Evolutionary conservation across 768 basidiomycete species (phyloP), one percentile per base, ranked within the genome.

Genomic region (Pleurotus eryngii): DNA sequence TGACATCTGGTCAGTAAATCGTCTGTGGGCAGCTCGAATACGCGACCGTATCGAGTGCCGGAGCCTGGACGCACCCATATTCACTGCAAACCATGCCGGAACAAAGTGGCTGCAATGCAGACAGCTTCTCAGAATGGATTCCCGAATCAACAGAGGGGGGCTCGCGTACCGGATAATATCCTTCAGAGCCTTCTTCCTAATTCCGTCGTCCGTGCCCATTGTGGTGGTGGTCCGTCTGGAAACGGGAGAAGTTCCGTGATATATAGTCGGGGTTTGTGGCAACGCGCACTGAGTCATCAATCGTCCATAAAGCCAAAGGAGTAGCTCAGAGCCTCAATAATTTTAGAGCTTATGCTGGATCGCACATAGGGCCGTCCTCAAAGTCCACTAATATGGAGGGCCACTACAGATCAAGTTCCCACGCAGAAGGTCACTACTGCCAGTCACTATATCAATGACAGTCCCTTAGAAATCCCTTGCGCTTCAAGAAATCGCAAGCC

Each of bases 61-160:
- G 12, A 20, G n/a, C 42, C 42, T 22, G 42, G 17, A 61, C 64
- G 50, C 49, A 77, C 78, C 78, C 77, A 80, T 80, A 35, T 65
- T 74, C 26, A 71, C 70, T 39, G 77, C 74, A 60, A 76, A 80
- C 63, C 78, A 72, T 14, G 71, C 71, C 24, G 78, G 77, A 7
- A 74, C 70, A 46, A 77, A 75, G 49, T 69, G 69, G 46, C 77
- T 79, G 46, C 30, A 56, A 18, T 20, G 18, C n/a, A 42, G 17
- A 39, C 22, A 40, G 37, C 24, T 35, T 54, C 49, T 35, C 30
- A 35, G 30, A 5, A 22, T 17, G 30, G 8, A 7, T 11, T 38
- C 35, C 37, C 5, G 51, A n/a, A 14, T 35, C 30, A 11, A 9
- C 37, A 54, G 51, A 20, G 15, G 22, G 35, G 38, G 18, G 51